Evolutionary conservation across 495 filamentous ascomycete species (phyloP).

Genomic region (Astrothelium macrocarpum): DNA sequence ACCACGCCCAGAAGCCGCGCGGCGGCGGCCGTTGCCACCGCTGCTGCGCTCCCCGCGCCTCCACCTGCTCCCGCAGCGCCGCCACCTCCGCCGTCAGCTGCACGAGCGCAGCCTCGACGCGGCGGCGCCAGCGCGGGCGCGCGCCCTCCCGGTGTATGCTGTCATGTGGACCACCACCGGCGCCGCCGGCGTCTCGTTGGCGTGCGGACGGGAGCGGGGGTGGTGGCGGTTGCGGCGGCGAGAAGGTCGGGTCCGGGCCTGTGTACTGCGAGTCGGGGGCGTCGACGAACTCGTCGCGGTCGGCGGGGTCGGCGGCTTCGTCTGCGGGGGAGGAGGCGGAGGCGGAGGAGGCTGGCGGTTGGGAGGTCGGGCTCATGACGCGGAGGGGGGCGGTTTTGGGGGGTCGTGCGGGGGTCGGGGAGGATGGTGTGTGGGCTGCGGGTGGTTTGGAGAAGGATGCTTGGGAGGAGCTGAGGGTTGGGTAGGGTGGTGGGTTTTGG

Average conservation of each 20-base stretch:
- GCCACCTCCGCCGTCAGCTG: conserved; percentile 89
- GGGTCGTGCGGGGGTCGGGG: conserved; percentile 9
- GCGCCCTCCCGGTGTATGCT: no score
- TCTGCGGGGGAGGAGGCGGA: no score
- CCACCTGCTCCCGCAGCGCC: conserved; percentile 86
- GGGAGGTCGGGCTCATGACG: conserved; percentile 70
- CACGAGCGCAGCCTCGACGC: conserved; percentile 79
- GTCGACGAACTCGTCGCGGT: conserved; percentile 33
- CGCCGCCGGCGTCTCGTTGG: not conserved
- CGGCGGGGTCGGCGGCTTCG: conserved; percentile 24
- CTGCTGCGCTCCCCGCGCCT: conserved; percentile 52
- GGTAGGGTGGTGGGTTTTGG: conserved; percentile 18
- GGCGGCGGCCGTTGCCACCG: conserved; percentile 33
- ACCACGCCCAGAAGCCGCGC: conserved; percentile 60
- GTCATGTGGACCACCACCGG: not conserved
- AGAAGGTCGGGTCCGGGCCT: conserved; percentile 9
- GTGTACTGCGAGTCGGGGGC: conserved; percentile 34
- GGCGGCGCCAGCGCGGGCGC: conserved; percentile 59
- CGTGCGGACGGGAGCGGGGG: not conserved
- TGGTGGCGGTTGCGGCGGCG: no score
- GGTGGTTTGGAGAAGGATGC: conserved; percentile 1
- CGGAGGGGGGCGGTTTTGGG: conserved; percentile 43
- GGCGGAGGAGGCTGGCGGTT: no score
- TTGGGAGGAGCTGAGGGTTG: conserved; percentile 4
- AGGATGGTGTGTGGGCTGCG: not conserved